Evolutionary conservation across 2,329 filamentous ascomycete species (phyloP).

Genomic region (Apiospora sp.): DNA sequence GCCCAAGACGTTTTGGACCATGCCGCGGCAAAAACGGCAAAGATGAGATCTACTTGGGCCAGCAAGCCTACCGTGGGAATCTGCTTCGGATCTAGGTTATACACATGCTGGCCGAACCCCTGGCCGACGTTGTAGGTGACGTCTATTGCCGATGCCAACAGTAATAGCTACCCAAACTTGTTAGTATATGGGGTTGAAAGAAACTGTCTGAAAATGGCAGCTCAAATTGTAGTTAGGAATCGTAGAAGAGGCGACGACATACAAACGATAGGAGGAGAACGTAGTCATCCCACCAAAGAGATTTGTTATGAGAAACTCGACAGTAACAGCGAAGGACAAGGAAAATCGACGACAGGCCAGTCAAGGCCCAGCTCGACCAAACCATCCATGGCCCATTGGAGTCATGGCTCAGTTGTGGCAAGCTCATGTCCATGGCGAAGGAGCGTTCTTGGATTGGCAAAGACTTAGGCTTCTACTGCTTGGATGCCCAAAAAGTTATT

Average conservation of each 20-base stretch:
- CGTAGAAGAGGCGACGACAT: not conserved
- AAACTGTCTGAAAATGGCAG: not conserved
- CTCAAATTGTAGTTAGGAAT: not conserved
- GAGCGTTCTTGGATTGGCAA: not conserved
- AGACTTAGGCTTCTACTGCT: not conserved
- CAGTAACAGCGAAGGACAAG: not conserved
- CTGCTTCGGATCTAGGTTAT: conserved; percentile 30
- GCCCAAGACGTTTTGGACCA: conserved; percentile 44
- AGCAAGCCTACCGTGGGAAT: conserved; percentile 28
- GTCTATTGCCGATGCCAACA: conserved; percentile 2
- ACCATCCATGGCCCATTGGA: conserved; percentile 12
- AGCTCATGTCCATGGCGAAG: not conserved
- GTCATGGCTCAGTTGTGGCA: not conserved
- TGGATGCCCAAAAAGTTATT: not conserved
- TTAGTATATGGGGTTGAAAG: not conserved
- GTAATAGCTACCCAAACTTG: not conserved
- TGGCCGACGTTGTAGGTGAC: conserved; percentile 7
- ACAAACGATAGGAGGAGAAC: conserved; percentile 38
- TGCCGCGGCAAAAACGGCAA: conserved; percentile 38
- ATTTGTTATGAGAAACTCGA: not conserved
- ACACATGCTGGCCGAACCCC: conserved; percentile 24
- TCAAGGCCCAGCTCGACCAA: conserved; percentile 3
- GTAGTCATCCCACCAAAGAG: conserved; percentile 41
- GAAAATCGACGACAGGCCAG: not conserved
- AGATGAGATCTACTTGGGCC: conserved; percentile 25